A percentile compares a stretch with the other conserved stretches of the same genome.
These are phyloP conservation scores for Trichoderma sp. DNA, from an alignment of 2,329 filamentous ascomycete genomes.

Conservation along the genomic window DNA sequence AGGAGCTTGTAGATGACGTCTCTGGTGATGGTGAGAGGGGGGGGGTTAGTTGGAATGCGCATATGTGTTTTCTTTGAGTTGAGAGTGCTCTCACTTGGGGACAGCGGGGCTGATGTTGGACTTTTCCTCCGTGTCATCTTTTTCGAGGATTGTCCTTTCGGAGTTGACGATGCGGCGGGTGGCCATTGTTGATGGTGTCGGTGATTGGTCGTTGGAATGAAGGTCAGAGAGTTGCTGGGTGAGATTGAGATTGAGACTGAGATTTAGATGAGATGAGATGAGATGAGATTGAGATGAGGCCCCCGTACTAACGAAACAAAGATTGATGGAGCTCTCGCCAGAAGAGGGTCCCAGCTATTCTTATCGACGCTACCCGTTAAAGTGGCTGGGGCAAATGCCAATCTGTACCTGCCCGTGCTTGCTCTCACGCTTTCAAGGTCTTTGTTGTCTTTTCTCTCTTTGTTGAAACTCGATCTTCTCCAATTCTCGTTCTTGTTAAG, in stretches of 20 bases:
- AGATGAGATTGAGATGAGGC: not conserved
- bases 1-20: conserved; percentile 88
- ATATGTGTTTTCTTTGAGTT: not conserved
- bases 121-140: conserved; percentile 55
- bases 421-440: not conserved
- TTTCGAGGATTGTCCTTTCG: conserved; percentile 66
- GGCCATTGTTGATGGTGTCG: conserved; percentile 54
- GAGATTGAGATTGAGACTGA: not conserved
- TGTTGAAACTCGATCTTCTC: not conserved
- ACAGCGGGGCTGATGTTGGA: conserved; percentile 81
- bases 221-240: not conserved
- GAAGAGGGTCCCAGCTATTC: conserved; percentile 5
- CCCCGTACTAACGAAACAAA: not conserved
- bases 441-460: not conserved
- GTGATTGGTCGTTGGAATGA: not conserved
- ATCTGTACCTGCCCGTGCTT: not conserved
- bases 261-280: not conserved
- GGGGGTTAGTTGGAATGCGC: not conserved
- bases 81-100: conserved; percentile 61
- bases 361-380: not conserved
- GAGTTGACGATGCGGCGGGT: conserved; percentile 63
- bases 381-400: not conserved
- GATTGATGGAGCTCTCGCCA: conserved; percentile 14
- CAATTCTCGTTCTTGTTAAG: not conserved
- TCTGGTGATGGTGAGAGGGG: conserved; percentile 46